Conservation (phyloP, 192 early-diverging fungal species). For the Mortierella hygrophila region DNA sequence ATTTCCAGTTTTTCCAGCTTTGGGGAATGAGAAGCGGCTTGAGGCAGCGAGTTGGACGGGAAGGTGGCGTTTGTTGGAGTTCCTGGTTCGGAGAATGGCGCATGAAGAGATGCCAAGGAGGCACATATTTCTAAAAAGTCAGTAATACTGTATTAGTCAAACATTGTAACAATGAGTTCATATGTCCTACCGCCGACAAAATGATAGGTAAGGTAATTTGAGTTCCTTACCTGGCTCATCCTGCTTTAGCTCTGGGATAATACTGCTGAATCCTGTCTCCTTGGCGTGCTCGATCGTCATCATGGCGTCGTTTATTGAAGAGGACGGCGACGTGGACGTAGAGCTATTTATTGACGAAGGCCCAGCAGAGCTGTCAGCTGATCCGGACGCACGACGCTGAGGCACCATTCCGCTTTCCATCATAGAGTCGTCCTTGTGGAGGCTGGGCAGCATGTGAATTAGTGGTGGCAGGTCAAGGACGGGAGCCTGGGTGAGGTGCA, state of each 20-base stretch:
- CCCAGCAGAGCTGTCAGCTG: slow-evolving; percentile 39
- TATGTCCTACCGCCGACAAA: background rate
- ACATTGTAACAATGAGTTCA: background rate
- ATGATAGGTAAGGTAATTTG: background rate
- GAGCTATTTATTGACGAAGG: slow-evolving; percentile 37
- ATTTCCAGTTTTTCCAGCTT: slow-evolving; percentile 37
- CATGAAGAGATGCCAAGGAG: slow-evolving; percentile 32
- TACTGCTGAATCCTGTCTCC: slow-evolving; percentile 38
- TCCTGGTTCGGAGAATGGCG: slow-evolving; percentile 17
- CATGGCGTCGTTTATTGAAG: slow-evolving; percentile 40
- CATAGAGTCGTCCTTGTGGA: slow-evolving; percentile 35
- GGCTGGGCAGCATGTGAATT: slow-evolving; percentile 36
- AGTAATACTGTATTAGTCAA: background rate
- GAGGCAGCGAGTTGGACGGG: background rate
- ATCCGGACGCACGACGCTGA: slow-evolving; percentile 20
- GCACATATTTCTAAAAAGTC: slow-evolving; percentile 37
- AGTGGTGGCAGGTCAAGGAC: slow-evolving; percentile 1
- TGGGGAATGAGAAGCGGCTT: slow-evolving; percentile 11
- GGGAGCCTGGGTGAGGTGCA: background rate
- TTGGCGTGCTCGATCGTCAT: slow-evolving; percentile 45
- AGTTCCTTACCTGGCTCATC: slow-evolving; percentile 44
- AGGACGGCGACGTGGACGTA: slow-evolving; percentile 49
- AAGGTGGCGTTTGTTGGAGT: slow-evolving; percentile 1
- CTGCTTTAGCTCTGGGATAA: slow-evolving; percentile 39
- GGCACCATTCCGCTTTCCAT: slow-evolving; percentile 27